Evolutionary conservation across 2,329 filamentous ascomycete species (phyloP).

Genomic region (Fusarium lyarnte): DNA sequence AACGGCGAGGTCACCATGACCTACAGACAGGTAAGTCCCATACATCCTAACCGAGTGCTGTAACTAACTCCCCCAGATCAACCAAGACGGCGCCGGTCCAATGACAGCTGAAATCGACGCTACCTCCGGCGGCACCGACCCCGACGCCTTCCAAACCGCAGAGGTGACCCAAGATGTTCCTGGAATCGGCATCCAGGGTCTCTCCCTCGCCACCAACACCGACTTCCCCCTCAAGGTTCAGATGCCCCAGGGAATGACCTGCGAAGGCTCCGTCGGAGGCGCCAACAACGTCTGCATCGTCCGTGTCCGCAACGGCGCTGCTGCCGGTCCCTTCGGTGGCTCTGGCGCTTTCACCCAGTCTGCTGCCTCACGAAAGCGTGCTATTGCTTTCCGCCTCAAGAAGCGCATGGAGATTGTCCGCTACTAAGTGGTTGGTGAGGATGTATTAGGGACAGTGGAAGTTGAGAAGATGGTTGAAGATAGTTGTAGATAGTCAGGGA

Average conservation of each 20-base stretch:
- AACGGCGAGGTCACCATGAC: constrained; percentile 70
- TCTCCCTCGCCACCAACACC: constrained; percentile 67
- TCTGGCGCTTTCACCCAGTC: constrained; percentile 73
- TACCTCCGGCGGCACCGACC: constrained; percentile 70
- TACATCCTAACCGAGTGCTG: fast-evolving
- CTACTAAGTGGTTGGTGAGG: not conserved
- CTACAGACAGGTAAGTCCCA: constrained; percentile 58
- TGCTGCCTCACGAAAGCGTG: constrained; percentile 66
- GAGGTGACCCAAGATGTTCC: constrained; percentile 69
- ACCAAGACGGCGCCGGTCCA: constrained; percentile 75
- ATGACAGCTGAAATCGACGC: constrained; percentile 68
- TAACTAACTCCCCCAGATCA: constrained; percentile 58
- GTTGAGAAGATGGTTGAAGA: not conserved
- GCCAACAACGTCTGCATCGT: constrained; percentile 72
- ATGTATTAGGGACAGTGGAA: not conserved
- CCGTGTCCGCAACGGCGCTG: constrained; percentile 68
- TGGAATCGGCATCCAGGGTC: constrained; percentile 63
- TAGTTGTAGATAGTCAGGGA: fast-evolving
- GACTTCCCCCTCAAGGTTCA: constrained; percentile 73
- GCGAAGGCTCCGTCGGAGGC: constrained; percentile 66
- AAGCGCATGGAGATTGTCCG: constrained; percentile 50
- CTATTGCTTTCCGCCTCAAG: constrained; percentile 62
- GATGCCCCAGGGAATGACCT: constrained; percentile 76
- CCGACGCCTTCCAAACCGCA: constrained; percentile 67
- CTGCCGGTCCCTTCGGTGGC: constrained; percentile 73